Percentiles rank a stretch among this genome's conserved stretches.
These are phyloP conservation scores for Thermoascus crustaceus DNA, from an alignment of 2,329 filamentous ascomycete species.

Conservation along the genomic window DNA sequence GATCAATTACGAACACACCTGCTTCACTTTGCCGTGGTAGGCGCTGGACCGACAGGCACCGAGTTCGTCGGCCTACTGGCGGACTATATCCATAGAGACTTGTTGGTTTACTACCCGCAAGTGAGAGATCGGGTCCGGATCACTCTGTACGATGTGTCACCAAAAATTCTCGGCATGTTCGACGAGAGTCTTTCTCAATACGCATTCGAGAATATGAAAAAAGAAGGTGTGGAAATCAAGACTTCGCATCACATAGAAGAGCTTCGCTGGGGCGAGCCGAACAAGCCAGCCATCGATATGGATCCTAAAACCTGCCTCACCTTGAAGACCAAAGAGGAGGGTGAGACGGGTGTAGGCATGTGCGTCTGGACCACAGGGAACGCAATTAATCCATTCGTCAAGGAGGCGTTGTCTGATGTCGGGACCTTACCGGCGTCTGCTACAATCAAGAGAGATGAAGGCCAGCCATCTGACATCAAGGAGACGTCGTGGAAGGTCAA, in stretches of 20 bases:
- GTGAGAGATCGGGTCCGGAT: constrained; percentile 41
- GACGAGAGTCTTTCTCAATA: constrained; percentile 44
- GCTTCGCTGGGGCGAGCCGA: constrained; percentile 38
- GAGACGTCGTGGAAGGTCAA: constrained; percentile 35
- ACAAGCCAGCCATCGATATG: constrained; percentile 15
- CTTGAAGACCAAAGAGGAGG: constrained; percentile 49
- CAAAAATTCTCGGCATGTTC: constrained; percentile 47
- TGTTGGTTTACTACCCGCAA: constrained; percentile 42
- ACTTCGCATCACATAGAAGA: constrained; percentile 45
- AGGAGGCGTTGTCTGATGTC: constrained; percentile 29
- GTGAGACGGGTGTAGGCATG: constrained; percentile 52
- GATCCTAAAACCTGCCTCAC: constrained; percentile 33
- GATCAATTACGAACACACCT: constrained; percentile 40
- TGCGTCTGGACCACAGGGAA: constrained; percentile 53
- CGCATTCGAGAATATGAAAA: constrained; percentile 40
- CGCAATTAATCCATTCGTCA: constrained; percentile 49
- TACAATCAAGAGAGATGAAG: constrained; percentile 7
- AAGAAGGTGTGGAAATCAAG: constrained; percentile 45
- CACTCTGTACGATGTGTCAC: constrained; percentile 48
- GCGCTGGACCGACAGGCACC: constrained; percentile 43
- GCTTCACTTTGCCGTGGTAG: constrained; percentile 47
- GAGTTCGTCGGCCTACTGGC: constrained; percentile 45
- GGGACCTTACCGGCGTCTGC: constrained; percentile 10
- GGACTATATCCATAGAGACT: constrained; percentile 44
- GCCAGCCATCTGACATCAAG: constrained; percentile 6